Base-by-base conservation (phyloP, 2,329 filamentous ascomycete genomes). In the Ophiosphaerella korrae region DNA sequence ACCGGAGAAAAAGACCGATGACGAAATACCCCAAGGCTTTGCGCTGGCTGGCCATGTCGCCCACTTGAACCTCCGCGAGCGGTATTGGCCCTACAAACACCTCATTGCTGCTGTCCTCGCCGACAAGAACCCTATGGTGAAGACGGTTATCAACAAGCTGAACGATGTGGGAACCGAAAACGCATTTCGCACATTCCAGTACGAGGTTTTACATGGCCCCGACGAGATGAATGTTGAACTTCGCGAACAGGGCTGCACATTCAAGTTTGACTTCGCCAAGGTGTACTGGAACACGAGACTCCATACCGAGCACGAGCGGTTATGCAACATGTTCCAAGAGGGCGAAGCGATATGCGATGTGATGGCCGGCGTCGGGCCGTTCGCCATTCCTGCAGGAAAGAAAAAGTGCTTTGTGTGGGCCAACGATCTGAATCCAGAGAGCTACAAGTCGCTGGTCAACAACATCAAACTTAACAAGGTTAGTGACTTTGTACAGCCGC, bases 261-360 rank as follows among this genome's bases (percentile, higher is more conserved):
- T 96, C 77, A 81, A 82, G 48, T 97, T 99, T 74, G 90, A 99
- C 78, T 99, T 96, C 74, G 85, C 89, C 55, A 95, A 95, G 63
- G 94, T 99, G 3, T 99, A 99, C 80, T 99, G 93, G 93, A 99
- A 99, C 76, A 92, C 87, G 66, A 87, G 93, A 61, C 84, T 99
- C 12, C 88, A 95, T 66, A 89, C 86, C 0, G 94, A 99, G 75
- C 94, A 99, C 75, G 85, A 88, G 58, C 83, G 94, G 3, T 79
- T 97, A 13, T 85, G 93, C 52, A 78, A 82, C 45, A 76, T 87
- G 47, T 97, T 97, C 78, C 78, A 84, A 48, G 85, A 88, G 6
- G 92, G 94, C 34, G 89, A 97, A 68, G 92, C 92, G 3, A 89
- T 97, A 1, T 94, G 88, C 77, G 94, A 99, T 74, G 88, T 97